phyloP scores from a whole-genome alignment of 1,139 yeast genomes.

The Meyerozyma elateridarum region DNA sequence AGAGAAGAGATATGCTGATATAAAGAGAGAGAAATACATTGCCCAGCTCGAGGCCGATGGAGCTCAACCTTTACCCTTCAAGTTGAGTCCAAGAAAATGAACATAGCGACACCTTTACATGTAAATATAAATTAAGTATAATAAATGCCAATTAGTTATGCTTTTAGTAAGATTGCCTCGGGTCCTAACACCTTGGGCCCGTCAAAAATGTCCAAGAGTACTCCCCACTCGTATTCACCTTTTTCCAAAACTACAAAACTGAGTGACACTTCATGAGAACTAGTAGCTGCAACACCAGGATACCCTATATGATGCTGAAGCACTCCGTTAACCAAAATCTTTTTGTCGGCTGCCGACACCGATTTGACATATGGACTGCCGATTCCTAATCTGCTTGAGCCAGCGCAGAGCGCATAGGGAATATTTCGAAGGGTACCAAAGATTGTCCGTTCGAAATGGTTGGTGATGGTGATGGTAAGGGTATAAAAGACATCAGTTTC shows the following conservation, averaged over 20 bases:
- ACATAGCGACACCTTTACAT: conserved; percentile 5
- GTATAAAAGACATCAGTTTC: conserved; percentile 46
- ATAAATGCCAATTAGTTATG: conserved; percentile 2
- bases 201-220: conserved; percentile 50
- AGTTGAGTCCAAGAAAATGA: conserved; percentile 24
- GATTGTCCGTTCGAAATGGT: conserved; percentile 35
- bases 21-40: conserved; percentile 38
- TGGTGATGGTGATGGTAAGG: conserved; percentile 40
- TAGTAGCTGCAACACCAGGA: conserved; percentile 39
- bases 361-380: conserved; percentile 14
- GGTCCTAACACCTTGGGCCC: conserved; percentile 19
- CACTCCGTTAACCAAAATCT: conserved; percentile 58
- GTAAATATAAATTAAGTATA: conserved; percentile 7
- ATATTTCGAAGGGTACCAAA: conserved; percentile 64
- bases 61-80: conserved; percentile 45
- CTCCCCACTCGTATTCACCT: conserved; percentile 81
- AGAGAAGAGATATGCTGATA: conserved; percentile 42
- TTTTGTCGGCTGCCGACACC: conserved; percentile 42
- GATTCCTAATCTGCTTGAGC: conserved; percentile 9
- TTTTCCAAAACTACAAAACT: conserved; percentile 60
- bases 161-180: conserved; percentile 24
- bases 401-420: conserved; percentile 40
- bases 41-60: conserved; percentile 43
- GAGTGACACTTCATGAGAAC: conserved; percentile 32
- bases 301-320: conserved; percentile 49